These are phyloP conservation scores for Blastobotrys petasosporus DNA, from an alignment of 1,139 yeast genomes.

Conservation along the genomic window DNA sequence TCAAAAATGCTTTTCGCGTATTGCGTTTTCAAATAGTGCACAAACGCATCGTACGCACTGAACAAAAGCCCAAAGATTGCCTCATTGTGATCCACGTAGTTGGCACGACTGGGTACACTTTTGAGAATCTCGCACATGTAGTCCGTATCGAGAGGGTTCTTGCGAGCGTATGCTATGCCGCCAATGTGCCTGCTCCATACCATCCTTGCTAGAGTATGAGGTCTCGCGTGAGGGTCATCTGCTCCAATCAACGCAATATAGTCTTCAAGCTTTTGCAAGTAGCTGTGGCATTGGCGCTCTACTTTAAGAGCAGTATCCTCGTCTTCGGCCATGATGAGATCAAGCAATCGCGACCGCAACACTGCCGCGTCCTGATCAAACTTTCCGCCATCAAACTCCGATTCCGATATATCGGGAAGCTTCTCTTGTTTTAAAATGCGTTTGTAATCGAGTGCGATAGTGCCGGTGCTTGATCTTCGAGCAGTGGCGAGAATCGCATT, in stretches of 20 bases:
- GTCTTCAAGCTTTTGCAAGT: background rate
- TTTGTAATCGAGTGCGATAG: background rate
- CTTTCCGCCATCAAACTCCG: conserved; percentile 2
- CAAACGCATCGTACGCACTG: conserved; percentile 3
- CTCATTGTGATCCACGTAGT: background rate
- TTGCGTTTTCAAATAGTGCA: conserved; percentile 1
- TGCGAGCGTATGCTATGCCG: background rate
- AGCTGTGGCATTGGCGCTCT: conserved; percentile 5
- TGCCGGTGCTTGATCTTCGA: background rate
- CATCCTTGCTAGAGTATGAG: conserved; percentile 7
- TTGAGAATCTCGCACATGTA: conserved; percentile 2
- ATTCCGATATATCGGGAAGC: background rate
- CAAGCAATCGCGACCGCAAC: conserved; percentile 12
- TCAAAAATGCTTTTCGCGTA: background rate
- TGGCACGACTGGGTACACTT: background rate
- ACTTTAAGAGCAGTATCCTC: background rate
- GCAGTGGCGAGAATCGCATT: conserved; percentile 5
- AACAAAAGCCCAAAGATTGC: conserved; percentile 1
- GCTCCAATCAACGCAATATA: background rate
- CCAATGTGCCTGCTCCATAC: conserved; percentile 7
- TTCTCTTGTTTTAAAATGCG: conserved; percentile 1
- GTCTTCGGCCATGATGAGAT: background rate
- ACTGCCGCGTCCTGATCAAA: conserved; percentile 10
- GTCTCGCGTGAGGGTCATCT: background rate
- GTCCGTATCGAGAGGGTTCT: conserved; percentile 1